Evolutionary conservation across 768 basidiomycete species (phyloP).

Genomic region (Rickenella mellea): DNA sequence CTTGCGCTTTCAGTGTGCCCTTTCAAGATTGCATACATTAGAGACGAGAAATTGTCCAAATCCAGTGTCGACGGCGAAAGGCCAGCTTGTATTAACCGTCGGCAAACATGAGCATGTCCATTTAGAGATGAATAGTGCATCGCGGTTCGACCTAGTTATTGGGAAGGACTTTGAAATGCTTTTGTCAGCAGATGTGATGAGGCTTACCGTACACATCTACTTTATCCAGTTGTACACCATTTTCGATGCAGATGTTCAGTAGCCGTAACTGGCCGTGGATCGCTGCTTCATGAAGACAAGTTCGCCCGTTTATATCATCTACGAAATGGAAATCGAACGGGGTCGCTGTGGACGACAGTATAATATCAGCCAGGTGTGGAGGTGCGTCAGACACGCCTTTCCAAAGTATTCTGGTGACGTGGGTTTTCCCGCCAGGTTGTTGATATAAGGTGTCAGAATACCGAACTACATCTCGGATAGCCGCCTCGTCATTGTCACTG

Average conservation of each 20-base stretch:
- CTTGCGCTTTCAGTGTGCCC: conserved; percentile 78
- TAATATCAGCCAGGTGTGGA: conserved; percentile 59
- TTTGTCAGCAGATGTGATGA: neutral
- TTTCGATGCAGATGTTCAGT: conserved; percentile 70
- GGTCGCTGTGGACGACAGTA: conserved; percentile 51
- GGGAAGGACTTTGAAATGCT: neutral
- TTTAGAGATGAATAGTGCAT: conserved; percentile 96
- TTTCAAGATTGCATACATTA: conserved; percentile 85
- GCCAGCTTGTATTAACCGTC: conserved; percentile 59
- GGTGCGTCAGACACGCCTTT: conserved; percentile 80
- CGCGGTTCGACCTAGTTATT: conserved; percentile 55
- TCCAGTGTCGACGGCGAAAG: conserved; percentile 66
- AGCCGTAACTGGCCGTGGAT: conserved; percentile 74
- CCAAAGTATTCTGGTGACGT: conserved; percentile 92
- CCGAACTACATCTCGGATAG: conserved; percentile 59
- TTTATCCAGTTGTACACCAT: conserved; percentile 60
- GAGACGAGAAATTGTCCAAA: conserved; percentile 89
- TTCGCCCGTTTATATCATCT: conserved; percentile 95
- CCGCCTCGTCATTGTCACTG: conserved; percentile 43
- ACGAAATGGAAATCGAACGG: conserved; percentile 87
- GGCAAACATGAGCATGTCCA: conserved; percentile 71
- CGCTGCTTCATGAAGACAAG: conserved; percentile 88
- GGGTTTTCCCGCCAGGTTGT: conserved; percentile 45
- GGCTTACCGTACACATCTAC: conserved; percentile 70
- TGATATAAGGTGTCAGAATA: conserved; percentile 60